Evolutionary conservation across 768 basidiomycete species (phyloP), one percentile per base, ranked within the genome.

Genomic region (Naematelia encephala): DNA sequence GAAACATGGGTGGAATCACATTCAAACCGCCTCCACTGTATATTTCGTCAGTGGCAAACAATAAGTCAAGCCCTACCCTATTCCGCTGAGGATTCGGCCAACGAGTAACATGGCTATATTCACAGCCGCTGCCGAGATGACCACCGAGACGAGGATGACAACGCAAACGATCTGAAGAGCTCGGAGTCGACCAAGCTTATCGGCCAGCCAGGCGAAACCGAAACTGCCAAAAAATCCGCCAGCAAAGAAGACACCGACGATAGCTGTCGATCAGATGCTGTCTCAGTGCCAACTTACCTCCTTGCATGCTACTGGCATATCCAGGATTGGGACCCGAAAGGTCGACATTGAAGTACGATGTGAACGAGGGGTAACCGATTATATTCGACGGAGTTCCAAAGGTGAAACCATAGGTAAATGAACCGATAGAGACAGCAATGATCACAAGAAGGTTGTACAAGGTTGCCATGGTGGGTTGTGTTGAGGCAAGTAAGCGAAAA

Each of bases 191-290:
- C 54, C 54, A n/a, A 43, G 12, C 12, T 43, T 43, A 28, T 55
- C 54, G 5, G 54, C 54, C 13, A 55, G 43, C 39, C 43, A 55
- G 23, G 54, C 54, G 25, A 21, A 21, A 3, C 22, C 22, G 25
- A 43, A 55, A 43, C 34, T 23, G 19, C 54, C 54, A 28, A 55
- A 43, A 25, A 45, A 42, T 5, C 54, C 54, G 13, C 54, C 54
- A 8, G 54, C 54, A 16, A 55, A 55, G 54, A 55, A 55, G 19
- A 55, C 39, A n/a, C 54, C 54, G 34, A 25, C 34, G 21, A 55
- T 29, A 12, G 54, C 54, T n/a, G n/a, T n/a, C n/a, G n/a, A n/a
- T n/a, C n/a, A n/a, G n/a, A n/a, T n/a, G n/a, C n/a, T n/a, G n/a
- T n/a, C n/a, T n/a, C n/a, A n/a, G n/a, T n/a, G n/a, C n/a, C n/a